Base-by-base conservation (phyloP, 768 basidiomycete species). In the Panus rudis region DNA sequence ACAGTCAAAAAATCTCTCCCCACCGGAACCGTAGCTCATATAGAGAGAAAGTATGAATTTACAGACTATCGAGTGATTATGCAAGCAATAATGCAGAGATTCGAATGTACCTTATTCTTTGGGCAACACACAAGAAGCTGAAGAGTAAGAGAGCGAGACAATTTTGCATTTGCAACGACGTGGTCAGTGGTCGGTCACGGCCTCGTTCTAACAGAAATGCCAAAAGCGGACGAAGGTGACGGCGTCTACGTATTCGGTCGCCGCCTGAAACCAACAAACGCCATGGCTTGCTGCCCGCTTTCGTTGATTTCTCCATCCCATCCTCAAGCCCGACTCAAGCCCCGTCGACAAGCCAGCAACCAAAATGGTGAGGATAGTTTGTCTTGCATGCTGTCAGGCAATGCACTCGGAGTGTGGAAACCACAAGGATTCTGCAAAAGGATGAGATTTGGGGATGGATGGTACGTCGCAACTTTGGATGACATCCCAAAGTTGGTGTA, bases 401-500 rank as follows among this genome's bases (percentile, higher is more conserved):
- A 33, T 51, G 38, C 25, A 13, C 23, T 33, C 27, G 42, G 45
- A 44, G 49, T 43, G 39, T 32, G 35, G 14, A 8, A 38, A 41
- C 41, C 46, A 23, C 24, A 39, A 31, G 37, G 33, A 23, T 41
- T 20, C n/a, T 13, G 14, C 2, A 19, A 19, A 10, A 30, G 2
- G 13, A 16, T 11, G 26, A 11, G 39, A 19, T 47, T 34, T 31
- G 37, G 41, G 45, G 49, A 27, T 51, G 49, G 49, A 51, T 51
- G 49, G 49, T 51, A 33, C 12, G 49, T 47, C 8, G 1, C 25
- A 3, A 6, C 17, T 33, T 10, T 31, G 39, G 60, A 61, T 61
- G 51, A 47, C 46, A 20, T 32, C 21, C n/a, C n/a, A n/a, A n/a
- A n/a, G 24, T 6, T 14, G 23, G n/a, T 19, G 31, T 17, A 33